Evolutionary conservation across 75 land plant genomes (phyloP).

Genomic region (Sequoia sempervirens): DNA sequence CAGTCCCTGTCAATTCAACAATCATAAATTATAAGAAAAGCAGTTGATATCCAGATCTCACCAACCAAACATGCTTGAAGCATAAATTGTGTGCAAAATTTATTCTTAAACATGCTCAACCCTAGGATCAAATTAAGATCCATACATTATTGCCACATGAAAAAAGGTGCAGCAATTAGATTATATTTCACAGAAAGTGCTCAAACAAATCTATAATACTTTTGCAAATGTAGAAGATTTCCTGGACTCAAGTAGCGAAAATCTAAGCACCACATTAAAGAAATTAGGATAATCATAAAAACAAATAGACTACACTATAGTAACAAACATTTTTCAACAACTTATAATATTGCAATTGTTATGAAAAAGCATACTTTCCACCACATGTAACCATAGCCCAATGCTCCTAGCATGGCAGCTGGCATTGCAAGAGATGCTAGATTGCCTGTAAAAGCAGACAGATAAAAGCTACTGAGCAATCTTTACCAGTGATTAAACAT

Average conservation of each 20-base stretch:
- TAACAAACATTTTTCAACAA: background rate
- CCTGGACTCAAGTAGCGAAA: background rate
- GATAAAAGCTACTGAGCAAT: background rate
- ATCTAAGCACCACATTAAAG: background rate
- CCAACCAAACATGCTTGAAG: background rate
- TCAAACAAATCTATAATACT: background rate
- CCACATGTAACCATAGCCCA: constrained; percentile 93
- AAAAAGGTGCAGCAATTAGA: background rate
- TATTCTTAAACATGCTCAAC: background rate
- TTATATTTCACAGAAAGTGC: background rate
- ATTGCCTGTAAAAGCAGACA: constrained; percentile 17
- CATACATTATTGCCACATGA: background rate
- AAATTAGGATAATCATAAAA: background rate
- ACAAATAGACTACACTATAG: background rate
- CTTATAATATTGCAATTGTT: background rate
- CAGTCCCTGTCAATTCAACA: constrained; percentile 40
- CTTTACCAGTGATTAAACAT: background rate
- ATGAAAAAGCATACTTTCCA: constrained; percentile 61
- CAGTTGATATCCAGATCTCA: background rate
- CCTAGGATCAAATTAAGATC: background rate
- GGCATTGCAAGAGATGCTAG: constrained; percentile 51
- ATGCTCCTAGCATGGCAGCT: constrained; percentile 63
- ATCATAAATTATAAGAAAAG: background rate
- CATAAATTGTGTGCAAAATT: background rate
- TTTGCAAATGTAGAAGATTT: background rate